A percentile compares a stretch with the other conserved stretches of the same genome.
phyloP scores from a whole-genome alignment of 139 green algal genomes.

The Chlorella sp. region DNA sequence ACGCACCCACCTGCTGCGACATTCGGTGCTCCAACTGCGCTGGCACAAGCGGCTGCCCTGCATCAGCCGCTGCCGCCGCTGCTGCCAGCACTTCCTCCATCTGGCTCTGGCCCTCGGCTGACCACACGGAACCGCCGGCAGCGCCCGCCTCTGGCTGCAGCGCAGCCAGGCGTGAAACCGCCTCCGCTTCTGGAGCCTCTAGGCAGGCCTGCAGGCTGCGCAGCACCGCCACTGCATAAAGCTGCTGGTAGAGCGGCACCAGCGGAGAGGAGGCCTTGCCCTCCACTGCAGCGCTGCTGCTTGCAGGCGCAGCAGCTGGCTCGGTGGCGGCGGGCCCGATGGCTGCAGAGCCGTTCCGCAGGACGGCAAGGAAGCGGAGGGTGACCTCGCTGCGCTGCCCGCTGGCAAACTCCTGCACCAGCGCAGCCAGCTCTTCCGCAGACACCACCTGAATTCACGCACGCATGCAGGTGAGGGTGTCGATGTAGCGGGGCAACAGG shows the following conservation, averaged over 20 bases:
- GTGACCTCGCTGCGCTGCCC: neutral
- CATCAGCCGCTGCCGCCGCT: neutral
- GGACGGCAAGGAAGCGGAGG: neutral
- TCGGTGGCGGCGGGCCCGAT: neutral
- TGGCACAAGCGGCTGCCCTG: neutral
- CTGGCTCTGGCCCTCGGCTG: neutral
- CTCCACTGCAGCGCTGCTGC: neutral
- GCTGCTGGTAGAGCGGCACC: slow-evolving; percentile 30
- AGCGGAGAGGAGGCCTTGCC: neutral
- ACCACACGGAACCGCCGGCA: neutral
- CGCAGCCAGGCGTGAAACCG: neutral
- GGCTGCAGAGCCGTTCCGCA: neutral
- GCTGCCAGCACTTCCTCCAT: slow-evolving; percentile 7
- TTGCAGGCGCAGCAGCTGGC: neutral
- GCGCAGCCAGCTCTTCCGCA: slow-evolving; percentile 28
- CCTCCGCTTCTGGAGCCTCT: neutral
- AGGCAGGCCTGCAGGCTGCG: slow-evolving; percentile 2
- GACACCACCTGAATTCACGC: slow-evolving; percentile 28
- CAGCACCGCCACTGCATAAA: slow-evolving; percentile 32
- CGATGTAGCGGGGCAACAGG: neutral
- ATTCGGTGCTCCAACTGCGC: neutral
- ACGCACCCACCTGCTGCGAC: slow-evolving; percentile 10
- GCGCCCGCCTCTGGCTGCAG: neutral
- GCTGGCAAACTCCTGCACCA: neutral
- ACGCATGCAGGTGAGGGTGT: neutral